These are phyloP conservation scores for Areca catechu DNA, from an alignment of 176 grass and related monocot genomes.

Conservation along the genomic window DNA sequence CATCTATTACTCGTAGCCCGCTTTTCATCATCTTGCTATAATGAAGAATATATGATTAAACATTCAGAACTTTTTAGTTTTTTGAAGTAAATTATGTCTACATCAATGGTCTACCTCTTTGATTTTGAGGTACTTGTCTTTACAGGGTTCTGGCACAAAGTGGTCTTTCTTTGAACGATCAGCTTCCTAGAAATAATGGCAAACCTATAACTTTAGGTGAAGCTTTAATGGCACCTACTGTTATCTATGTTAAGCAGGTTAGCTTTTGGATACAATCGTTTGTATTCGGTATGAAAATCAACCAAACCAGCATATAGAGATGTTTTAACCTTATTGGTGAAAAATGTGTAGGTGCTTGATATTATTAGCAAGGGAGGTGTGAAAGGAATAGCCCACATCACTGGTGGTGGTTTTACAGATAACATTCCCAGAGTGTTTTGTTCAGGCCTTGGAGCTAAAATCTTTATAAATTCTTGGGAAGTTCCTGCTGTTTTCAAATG, in stretches of 20 bases:
- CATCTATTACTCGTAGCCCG: background rate
- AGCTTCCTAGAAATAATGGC: slow-evolving; percentile 53
- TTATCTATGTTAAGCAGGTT: slow-evolving; percentile 96
- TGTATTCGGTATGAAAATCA: too few relatives aligned
- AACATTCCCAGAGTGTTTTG: slow-evolving; percentile 54
- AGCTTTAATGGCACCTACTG: slow-evolving; percentile 91
- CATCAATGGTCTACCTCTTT: too few relatives aligned
- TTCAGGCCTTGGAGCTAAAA: slow-evolving; percentile 48
- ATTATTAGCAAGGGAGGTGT: slow-evolving; percentile 72
- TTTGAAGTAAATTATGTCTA: too few relatives aligned
- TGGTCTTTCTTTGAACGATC: slow-evolving; percentile 55
- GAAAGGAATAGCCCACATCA: slow-evolving; percentile 89
- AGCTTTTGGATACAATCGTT: background rate
- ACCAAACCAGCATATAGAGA: too few relatives aligned
- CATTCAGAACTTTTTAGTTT: too few relatives aligned
- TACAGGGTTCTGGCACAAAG: slow-evolving; percentile 68
- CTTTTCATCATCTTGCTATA: background rate
- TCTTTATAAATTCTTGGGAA: slow-evolving; percentile 63
- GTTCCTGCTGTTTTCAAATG: slow-evolving; percentile 59
- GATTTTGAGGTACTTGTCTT: background rate
- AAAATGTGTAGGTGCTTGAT: slow-evolving; percentile 50
- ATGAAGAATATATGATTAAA: too few relatives aligned
- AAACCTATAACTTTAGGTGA: slow-evolving; percentile 57
- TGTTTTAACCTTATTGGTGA: background rate
- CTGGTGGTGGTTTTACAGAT: slow-evolving; percentile 89